These are phyloP conservation scores for Toxicodendron radicans DNA, from an alignment of 345 rosid genomes.

Conservation along the genomic window DNA sequence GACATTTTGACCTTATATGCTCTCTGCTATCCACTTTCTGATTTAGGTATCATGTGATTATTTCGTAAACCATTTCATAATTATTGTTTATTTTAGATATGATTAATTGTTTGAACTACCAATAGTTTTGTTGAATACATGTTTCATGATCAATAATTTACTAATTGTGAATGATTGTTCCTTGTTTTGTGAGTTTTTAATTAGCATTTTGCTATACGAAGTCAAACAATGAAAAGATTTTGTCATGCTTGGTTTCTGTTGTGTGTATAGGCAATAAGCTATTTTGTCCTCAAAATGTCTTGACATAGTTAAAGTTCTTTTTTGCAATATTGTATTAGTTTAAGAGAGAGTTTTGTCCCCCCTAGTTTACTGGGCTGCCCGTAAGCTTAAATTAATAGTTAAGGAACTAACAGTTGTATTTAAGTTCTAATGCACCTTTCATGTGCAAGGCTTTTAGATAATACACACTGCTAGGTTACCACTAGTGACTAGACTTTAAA, in stretches of 20 bases:
- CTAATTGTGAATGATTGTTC: background rate
- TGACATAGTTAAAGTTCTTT: too few species aligned
- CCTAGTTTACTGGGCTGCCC: background rate
- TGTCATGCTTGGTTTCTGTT: slow-evolving; percentile 7
- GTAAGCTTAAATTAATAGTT: too few species aligned
- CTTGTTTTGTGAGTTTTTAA: background rate
- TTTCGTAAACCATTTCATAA: background rate
- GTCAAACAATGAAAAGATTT: background rate
- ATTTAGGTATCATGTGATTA: background rate
- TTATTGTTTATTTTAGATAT: background rate
- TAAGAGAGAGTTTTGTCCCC: background rate
- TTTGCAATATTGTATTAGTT: background rate
- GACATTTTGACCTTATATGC: background rate
- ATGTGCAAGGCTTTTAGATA: too few species aligned
- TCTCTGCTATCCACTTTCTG: background rate
- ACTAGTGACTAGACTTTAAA: too few species aligned
- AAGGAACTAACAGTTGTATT: background rate
- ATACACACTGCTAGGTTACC: too few species aligned
- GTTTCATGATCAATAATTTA: background rate
- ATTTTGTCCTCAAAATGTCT: background rate
- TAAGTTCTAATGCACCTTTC: background rate
- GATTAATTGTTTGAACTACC: background rate
- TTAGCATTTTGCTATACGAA: background rate
- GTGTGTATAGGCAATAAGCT: background rate
- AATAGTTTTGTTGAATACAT: background rate